Conservation (phyloP, 495 filamentous ascomycete species). For the Hypoxylon fragiforme region DNA sequence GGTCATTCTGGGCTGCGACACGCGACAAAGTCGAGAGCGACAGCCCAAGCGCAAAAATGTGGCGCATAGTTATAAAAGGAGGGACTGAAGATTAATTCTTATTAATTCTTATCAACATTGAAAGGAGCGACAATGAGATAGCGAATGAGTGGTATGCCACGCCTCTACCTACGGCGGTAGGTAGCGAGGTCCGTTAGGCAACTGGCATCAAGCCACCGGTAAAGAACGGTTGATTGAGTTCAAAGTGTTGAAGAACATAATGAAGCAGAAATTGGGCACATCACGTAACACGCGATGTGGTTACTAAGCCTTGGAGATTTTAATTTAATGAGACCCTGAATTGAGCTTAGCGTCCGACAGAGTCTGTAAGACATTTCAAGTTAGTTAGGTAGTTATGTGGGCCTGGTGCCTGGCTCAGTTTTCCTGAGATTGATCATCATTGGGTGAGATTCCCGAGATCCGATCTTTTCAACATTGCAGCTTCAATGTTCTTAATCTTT, state of each 20-base stretch:
- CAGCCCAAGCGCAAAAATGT: conserved; percentile 18
- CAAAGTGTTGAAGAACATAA: conserved; percentile 8
- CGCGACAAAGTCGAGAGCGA: conserved; percentile 13
- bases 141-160: conserved; percentile 17
- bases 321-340: conserved; percentile 24
- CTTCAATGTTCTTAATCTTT: no score
- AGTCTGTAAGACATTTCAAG: conserved; percentile 3
- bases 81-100: conserved; percentile 1
- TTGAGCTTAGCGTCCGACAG: conserved; percentile 19
- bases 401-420: neutral
- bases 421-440: neutral
- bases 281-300: conserved; percentile 2
- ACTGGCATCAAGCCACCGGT: conserved; percentile 17
- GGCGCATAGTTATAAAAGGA: conserved; percentile 22
- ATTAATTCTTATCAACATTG: no score
- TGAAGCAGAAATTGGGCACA: conserved; percentile 2
- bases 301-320: conserved; percentile 18
- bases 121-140: conserved; percentile 13
- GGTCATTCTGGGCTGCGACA: conserved; percentile 30
- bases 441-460: neutral
- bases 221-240: conserved; percentile 1
- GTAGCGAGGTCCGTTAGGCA: conserved; percentile 7
- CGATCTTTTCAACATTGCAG: no score
- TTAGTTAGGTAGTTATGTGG: neutral
- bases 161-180: conserved; percentile 19